Percentiles rank a stretch among this genome's conserved stretches.
Conservation (phyloP, 1,284 basidiomycete genomes). For the Nidula niveotomentosa region DNA sequence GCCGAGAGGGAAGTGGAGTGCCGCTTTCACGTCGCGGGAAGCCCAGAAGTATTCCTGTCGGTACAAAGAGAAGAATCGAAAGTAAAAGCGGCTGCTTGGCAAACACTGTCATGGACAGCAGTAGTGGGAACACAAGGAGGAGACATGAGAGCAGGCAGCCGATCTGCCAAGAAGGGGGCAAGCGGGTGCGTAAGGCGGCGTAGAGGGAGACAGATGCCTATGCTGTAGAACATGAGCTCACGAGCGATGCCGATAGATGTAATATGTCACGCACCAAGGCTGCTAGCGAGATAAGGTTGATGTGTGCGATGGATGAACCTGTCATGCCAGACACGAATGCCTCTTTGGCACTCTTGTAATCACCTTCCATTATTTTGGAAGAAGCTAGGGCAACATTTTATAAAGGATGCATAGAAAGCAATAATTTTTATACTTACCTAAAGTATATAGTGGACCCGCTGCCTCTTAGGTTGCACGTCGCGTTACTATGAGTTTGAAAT, state of each 20-base stretch:
- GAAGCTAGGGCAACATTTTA: no score
- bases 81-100: constrained; percentile 59
- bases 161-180: constrained; percentile 31
- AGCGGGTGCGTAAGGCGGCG: constrained; percentile 52
- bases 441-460: no score
- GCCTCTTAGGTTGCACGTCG: no score
- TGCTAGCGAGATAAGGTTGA: constrained; percentile 75
- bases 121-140: constrained; percentile 72
- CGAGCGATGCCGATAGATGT: neutral
- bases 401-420: no score
- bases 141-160: constrained; percentile 59
- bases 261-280: constrained; percentile 59
- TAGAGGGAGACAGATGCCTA: constrained; percentile 76
- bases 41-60: constrained; percentile 38
- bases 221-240: constrained; percentile 7
- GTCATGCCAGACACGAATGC: constrained; percentile 82
- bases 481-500: no score
- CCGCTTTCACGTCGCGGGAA: constrained; percentile 42
- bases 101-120: constrained; percentile 79
- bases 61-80: constrained; percentile 46
- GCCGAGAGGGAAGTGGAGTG: constrained; percentile 48
- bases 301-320: constrained; percentile 74
- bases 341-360: constrained; percentile 86
- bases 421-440: no score
- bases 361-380: neutral